Base-by-base conservation (phyloP, 2,329 filamentous ascomycete genomes). In the Trichoderma semiorbis region DNA sequence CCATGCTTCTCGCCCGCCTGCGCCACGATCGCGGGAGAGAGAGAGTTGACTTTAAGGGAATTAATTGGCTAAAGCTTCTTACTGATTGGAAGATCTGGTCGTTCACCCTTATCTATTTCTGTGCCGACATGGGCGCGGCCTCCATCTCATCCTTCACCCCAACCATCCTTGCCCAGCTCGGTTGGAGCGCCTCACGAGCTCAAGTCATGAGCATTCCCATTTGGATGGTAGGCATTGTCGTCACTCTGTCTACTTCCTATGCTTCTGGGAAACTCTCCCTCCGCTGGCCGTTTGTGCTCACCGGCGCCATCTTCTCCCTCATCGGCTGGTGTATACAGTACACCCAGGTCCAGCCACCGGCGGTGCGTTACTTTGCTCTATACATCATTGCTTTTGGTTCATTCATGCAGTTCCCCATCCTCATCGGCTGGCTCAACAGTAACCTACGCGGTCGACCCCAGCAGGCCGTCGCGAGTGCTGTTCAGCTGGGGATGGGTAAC, bases 361-460 rank as follows among this genome's bases (percentile, higher is more conserved):
- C 36, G 1, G 61, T 64, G 18, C 61, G 61, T 5, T 64, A 64
- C 39, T 64, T 64, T 10, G 36, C 61, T 8, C 39, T 64, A 7
- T 64, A 64, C 16, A 64, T 64, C 6, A 30, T 64, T 1, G 61
- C 61, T 32, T 50, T 64, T 18, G 61, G 61, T 14, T 64, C 61
- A 11, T 64, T 64, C 18, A 47, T 64, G 61, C 61, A 64, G 11
- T 47, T 64, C 3, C 61, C 61, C 18, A 64, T 64, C 16, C 39
- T 64, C 18, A 64, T 64, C 61, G 61, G 61, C 26, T 64, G 61
- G 61, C 61, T 64, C 16, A 64, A 47, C 36, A 64, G 61, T 26
- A 64, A 64, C 26, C 36, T 64, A 21, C 61, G 61, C 11, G 61
- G 61, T 21, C 61, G 61, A 18, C 61, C 61, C 3, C 61, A 64